These are phyloP conservation scores for Aspergillus sp. DNA, from an alignment of 2,329 filamentous ascomycete genomes.

Conservation along the genomic window DNA sequence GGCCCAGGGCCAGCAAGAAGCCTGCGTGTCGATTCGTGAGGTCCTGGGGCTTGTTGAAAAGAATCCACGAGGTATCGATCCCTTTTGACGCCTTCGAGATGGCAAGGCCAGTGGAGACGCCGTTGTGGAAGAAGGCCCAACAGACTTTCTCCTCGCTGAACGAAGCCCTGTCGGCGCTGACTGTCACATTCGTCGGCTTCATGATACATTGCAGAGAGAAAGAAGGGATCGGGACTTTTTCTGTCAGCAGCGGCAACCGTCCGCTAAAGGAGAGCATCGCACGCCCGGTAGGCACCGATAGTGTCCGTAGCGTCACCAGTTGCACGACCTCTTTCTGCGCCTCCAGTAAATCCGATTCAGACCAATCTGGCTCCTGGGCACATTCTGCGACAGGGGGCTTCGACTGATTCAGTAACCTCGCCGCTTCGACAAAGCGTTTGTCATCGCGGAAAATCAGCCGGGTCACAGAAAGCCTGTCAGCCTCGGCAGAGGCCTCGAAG, in stretches of 20 bases:
- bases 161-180: slow-evolving; percentile 78
- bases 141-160: slow-evolving; percentile 95
- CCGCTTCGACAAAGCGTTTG: slow-evolving; percentile 76
- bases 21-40: slow-evolving; percentile 94
- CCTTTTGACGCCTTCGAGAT: slow-evolving; percentile 84
- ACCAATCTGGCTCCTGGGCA: slow-evolving; percentile 63
- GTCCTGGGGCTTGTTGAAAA: slow-evolving; percentile 92
- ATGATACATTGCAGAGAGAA: slow-evolving; percentile 90
- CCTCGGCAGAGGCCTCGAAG: slow-evolving; percentile 71
- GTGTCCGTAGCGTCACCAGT: slow-evolving; percentile 72
- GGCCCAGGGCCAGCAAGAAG: slow-evolving; percentile 77
- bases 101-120: slow-evolving; percentile 81
- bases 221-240: slow-evolving; percentile 79
- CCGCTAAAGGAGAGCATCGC: slow-evolving; percentile 82
- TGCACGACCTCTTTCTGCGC: slow-evolving; percentile 86
- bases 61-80: slow-evolving; percentile 97
- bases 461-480: slow-evolving; percentile 73
- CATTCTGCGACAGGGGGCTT: slow-evolving; percentile 72
- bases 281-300: slow-evolving; percentile 79
- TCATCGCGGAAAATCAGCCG: slow-evolving; percentile 86
- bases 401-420: slow-evolving; percentile 73
- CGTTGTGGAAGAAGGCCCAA: slow-evolving; percentile 98
- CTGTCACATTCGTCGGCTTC: slow-evolving; percentile 81
- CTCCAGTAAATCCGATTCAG: slow-evolving; percentile 79
- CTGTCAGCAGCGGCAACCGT: slow-evolving; percentile 78